These are phyloP conservation scores for Typha latifolia DNA, from an alignment of 176 grass and related monocot genomes.

Conservation along the genomic window DNA sequence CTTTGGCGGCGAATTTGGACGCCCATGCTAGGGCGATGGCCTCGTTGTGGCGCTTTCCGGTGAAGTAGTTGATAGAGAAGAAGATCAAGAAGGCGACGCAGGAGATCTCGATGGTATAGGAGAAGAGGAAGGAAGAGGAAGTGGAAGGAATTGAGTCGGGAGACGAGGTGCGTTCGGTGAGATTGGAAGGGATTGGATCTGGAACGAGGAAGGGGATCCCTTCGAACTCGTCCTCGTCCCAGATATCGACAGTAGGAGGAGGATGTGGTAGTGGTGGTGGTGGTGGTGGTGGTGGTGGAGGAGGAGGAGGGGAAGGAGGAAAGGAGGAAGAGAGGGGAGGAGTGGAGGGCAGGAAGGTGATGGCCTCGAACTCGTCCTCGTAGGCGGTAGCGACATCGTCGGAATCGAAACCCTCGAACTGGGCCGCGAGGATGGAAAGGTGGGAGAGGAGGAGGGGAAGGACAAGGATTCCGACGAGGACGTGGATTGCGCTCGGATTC, in stretches of 20 bases:
- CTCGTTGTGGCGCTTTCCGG: slow-evolving; percentile 80
- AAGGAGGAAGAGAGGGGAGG: slow-evolving; percentile 22
- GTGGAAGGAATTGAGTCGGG: slow-evolving; percentile 13
- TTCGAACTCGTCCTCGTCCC: slow-evolving; percentile 99
- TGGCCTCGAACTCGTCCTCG: slow-evolving; percentile 33
- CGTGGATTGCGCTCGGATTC: slow-evolving; percentile 33
- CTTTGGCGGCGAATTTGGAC: slow-evolving; percentile 70
- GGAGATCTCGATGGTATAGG: slow-evolving; percentile 64
- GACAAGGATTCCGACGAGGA: slow-evolving; percentile 22
- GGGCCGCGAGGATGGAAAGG: slow-evolving; percentile 36
- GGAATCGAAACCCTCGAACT: slow-evolving; percentile 91
- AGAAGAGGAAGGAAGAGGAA: slow-evolving; percentile 31
- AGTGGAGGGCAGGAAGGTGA: slow-evolving; percentile 16
- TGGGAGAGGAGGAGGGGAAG: slow-evolving; percentile 35
- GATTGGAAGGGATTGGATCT: not conserved
- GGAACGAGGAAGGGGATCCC: slow-evolving; percentile 51
- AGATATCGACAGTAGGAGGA: slow-evolving; percentile 47
- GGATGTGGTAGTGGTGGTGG: slow-evolving; percentile 17
- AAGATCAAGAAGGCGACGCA: slow-evolving; percentile 90
- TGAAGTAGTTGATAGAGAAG: slow-evolving; percentile 92
- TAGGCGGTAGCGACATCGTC: slow-evolving; percentile 40
- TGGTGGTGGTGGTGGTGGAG: slow-evolving; percentile 24
- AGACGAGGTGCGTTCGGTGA: slow-evolving; percentile 3
- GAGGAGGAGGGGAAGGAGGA: slow-evolving; percentile 29
- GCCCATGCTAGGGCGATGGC: slow-evolving; percentile 84